phyloP scores from a whole-genome alignment of 495 filamentous ascomycete genomes.

The Penicillium cinerascens region DNA sequence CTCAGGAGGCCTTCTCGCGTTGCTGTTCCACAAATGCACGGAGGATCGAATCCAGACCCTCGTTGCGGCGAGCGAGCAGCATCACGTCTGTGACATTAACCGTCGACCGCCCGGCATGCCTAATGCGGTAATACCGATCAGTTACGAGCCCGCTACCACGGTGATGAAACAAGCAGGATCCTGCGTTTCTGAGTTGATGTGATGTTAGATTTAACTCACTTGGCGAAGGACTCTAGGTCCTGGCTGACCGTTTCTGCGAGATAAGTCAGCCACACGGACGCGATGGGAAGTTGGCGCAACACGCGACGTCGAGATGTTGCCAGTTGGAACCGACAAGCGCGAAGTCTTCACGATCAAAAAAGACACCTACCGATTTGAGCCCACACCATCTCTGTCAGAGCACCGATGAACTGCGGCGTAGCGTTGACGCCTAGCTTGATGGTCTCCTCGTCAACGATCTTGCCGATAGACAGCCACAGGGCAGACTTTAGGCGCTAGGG shows the following conservation, averaged over 20 bases:
- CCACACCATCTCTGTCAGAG: conserved; percentile 89
- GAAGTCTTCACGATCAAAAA: background rate
- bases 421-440: conserved; percentile 74
- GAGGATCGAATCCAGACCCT: conserved; percentile 72
- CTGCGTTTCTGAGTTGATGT: background rate
- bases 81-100: conserved; percentile 84
- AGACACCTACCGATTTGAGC: conserved; percentile 68
- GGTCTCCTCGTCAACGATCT: conserved; percentile 85
- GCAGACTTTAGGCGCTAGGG: conserved; percentile 81
- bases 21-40: conserved; percentile 62
- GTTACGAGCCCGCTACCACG: background rate
- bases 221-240: conserved; percentile 80
- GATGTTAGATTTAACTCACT: conserved; percentile 35
- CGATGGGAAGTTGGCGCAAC: conserved; percentile 3
- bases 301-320: background rate
- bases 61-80: conserved; percentile 79
- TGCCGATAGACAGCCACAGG: conserved; percentile 87
- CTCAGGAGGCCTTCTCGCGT: conserved; percentile 24
- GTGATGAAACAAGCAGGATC: background rate
- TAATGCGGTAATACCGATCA: conserved; percentile 21
- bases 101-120: conserved; percentile 78
- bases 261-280: conserved; percentile 9
- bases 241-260: conserved; percentile 63
- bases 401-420: conserved; percentile 92
- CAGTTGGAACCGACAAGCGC: background rate